Conservation (phyloP, 129 eudicot species). For the Centaurea solstitialis region DNA sequence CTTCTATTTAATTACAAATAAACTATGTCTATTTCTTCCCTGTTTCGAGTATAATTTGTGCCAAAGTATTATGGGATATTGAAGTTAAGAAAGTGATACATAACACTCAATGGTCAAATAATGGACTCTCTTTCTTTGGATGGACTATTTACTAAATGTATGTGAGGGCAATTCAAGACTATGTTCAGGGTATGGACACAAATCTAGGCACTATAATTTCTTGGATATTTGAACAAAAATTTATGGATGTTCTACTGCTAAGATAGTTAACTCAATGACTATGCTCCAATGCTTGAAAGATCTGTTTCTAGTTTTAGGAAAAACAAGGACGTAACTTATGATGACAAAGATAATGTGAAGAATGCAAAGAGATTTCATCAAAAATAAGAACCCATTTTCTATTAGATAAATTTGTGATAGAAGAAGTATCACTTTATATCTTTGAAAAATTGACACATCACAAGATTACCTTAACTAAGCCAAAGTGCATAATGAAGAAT, state of each 20-base stretch:
- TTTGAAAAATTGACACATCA: not conserved
- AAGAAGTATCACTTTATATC: not conserved
- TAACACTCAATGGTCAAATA: not conserved
- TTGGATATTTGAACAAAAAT: not conserved
- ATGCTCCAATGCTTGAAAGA: not conserved
- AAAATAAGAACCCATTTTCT: not conserved
- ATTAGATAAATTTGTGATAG: not conserved
- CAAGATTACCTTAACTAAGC: slow-evolving; percentile 15
- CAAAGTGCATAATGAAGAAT: not conserved
- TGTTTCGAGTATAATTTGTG: not conserved
- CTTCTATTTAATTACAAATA: slow-evolving; percentile 5
- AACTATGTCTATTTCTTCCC: not conserved
- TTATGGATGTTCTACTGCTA: not conserved
- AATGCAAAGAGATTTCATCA: not conserved
- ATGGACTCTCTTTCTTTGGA: not conserved
- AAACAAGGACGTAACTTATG: not conserved
- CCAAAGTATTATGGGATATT: not conserved
- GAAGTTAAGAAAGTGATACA: not conserved
- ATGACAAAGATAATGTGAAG: not conserved
- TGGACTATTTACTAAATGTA: not conserved
- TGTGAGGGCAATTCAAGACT: not conserved
- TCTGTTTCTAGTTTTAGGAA: not conserved
- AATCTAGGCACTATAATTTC: not conserved
- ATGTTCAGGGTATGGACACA: not conserved
- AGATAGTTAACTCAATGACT: not conserved